A percentile compares a stretch with the other conserved stretches of the same genome.
phyloP scores from a whole-genome alignment of 179 eudicot genomes.

The Gypsophila paniculata region DNA sequence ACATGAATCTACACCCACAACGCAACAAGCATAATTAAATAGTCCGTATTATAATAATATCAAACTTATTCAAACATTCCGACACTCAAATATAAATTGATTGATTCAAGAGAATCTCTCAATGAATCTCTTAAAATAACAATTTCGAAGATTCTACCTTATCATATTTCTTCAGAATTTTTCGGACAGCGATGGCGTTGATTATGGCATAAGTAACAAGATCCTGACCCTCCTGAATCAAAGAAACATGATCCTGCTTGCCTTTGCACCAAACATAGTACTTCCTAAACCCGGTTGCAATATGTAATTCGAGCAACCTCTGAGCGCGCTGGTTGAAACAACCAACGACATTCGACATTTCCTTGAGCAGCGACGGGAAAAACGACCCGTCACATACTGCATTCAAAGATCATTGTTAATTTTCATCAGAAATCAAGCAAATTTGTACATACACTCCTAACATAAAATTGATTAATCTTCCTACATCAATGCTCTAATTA shows the following conservation, averaged over 20 bases:
- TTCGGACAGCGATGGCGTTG: conserved; percentile 80
- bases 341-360: conserved; percentile 80
- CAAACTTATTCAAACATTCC: background rate
- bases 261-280: conserved; percentile 63
- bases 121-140: conserved; percentile 4
- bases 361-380: conserved; percentile 81
- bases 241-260: conserved; percentile 55
- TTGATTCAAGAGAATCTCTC: conserved; percentile 9
- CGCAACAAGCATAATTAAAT: conserved; percentile 12
- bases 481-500: too few relatives aligned
- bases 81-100: conserved; percentile 1
- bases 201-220: conserved; percentile 79
- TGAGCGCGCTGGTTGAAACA: conserved; percentile 77
- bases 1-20: conserved; percentile 54
- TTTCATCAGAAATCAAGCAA: conserved; percentile 8
- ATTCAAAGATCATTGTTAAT: conserved; percentile 13
- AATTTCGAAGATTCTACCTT: conserved; percentile 50
- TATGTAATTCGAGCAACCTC: conserved; percentile 67
- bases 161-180: conserved; percentile 88
- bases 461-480: background rate
- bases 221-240: conserved; percentile 71
- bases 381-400: conserved; percentile 91
- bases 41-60: background rate
- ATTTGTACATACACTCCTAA: background rate
- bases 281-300: conserved; percentile 71